phyloP scores from a whole-genome alignment of 345 rosid species.

The Trapa incisa region DNA sequence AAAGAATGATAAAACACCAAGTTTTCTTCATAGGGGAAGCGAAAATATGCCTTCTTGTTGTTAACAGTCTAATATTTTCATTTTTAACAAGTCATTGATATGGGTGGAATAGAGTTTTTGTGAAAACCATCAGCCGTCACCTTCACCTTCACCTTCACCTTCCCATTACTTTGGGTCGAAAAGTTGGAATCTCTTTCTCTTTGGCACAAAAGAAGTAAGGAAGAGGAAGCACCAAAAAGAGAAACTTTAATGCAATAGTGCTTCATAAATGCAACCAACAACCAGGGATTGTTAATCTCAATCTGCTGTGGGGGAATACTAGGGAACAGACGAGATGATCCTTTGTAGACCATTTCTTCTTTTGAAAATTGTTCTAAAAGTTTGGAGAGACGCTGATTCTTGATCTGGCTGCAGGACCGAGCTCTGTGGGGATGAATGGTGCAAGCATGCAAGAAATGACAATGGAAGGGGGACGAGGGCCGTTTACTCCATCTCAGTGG shows the following conservation, averaged over 20 bases:
- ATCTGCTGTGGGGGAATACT: too few relatives aligned
- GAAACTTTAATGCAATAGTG: too few relatives aligned
- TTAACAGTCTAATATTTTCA: too few relatives aligned
- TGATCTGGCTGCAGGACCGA: slow-evolving; percentile 20
- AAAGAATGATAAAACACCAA: too few relatives aligned
- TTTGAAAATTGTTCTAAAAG: too few relatives aligned
- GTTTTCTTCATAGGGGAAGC: neutral
- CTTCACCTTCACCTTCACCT: neutral
- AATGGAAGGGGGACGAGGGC: slow-evolving; percentile 32
- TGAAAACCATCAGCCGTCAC: neutral
- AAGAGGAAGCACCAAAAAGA: too few relatives aligned
- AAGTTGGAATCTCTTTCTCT: neutral
- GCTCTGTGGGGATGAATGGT: slow-evolving; percentile 7
- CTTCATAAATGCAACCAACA: neutral
- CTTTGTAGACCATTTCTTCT: too few relatives aligned
- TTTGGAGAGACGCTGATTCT: neutral
- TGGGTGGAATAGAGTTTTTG: too few relatives aligned
- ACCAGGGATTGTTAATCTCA: too few relatives aligned
- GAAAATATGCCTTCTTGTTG: neutral
- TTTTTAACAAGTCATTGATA: too few relatives aligned
- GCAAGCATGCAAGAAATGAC: slow-evolving; percentile 24
- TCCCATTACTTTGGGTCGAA: neutral
- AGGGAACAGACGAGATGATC: too few relatives aligned
- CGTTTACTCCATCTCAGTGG: slow-evolving; percentile 72
- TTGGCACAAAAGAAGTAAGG: too few relatives aligned